These are phyloP conservation scores for Diaporthe sp. DNA, from an alignment of 2,329 filamentous ascomycete genomes.

Conservation along the genomic window DNA sequence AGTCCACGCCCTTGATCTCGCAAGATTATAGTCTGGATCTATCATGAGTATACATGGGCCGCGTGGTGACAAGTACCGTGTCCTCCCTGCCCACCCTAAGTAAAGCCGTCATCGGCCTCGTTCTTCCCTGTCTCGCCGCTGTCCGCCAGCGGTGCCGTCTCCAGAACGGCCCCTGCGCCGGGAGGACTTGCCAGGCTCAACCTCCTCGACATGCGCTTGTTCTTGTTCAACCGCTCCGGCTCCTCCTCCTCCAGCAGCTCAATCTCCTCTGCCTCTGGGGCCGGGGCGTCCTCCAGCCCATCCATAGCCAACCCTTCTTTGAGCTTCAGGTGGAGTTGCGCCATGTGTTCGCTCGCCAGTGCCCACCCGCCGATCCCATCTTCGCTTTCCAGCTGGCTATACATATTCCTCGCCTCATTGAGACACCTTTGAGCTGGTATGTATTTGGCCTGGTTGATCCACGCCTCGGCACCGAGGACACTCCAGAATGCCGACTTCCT, in stretches of 20 bases:
- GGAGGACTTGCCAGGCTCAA: slow-evolving; percentile 65
- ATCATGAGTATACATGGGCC: slow-evolving; percentile 37
- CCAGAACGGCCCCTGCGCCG: slow-evolving; percentile 46
- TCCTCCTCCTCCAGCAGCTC: slow-evolving; percentile 62
- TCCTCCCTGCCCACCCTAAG: slow-evolving; percentile 40
- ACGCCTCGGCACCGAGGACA: slow-evolving; percentile 84
- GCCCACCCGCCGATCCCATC: slow-evolving; percentile 67
- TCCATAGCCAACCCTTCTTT: slow-evolving; percentile 60
- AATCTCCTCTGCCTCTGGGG: slow-evolving; percentile 53
- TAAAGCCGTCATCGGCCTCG: slow-evolving; percentile 47
- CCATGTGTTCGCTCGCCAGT: slow-evolving; percentile 66
- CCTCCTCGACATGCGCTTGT: slow-evolving; percentile 62
- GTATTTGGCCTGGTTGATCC: slow-evolving; percentile 83
- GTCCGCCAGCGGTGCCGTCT: slow-evolving; percentile 49
- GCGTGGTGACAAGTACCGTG: background rate
- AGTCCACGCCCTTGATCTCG: slow-evolving; percentile 18
- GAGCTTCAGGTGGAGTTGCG: slow-evolving; percentile 64
- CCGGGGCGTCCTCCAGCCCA: slow-evolving; percentile 45
- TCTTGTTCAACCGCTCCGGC: slow-evolving; percentile 68
- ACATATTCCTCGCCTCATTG: slow-evolving; percentile 74
- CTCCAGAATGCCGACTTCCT: slow-evolving; percentile 94
- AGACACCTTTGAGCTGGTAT: slow-evolving; percentile 85
- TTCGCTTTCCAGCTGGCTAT: slow-evolving; percentile 63
- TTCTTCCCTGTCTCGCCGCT: slow-evolving; percentile 10
- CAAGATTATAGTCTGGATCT: slow-evolving; percentile 35